Evolutionary conservation across 2,329 filamentous ascomycete species (phyloP).

Genomic region (Eutypa lata): DNA sequence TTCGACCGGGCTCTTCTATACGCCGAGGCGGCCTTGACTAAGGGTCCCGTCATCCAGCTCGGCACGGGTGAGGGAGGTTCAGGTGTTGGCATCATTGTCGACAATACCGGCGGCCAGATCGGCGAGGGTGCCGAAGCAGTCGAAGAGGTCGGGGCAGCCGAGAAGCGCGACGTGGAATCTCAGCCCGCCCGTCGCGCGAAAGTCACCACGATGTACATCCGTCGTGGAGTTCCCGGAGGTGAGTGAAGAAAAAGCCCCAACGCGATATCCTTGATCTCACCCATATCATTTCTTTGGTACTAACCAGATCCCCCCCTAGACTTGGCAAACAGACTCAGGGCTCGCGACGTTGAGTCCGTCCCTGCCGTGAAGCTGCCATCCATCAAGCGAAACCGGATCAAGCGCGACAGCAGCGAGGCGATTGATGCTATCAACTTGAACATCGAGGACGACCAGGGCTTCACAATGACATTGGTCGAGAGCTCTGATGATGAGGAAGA

Average conservation of each 20-base stretch:
- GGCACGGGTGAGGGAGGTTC: conserved; percentile 37
- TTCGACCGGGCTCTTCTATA: conserved; percentile 39
- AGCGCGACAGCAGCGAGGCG: conserved; percentile 23
- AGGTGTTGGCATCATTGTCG: conserved; percentile 38
- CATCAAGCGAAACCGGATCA: conserved; percentile 9
- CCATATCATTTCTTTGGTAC: conserved; percentile 5
- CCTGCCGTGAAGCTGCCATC: conserved; percentile 16
- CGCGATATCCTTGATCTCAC: not conserved
- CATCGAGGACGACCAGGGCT: conserved; percentile 39
- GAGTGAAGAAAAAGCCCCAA: conserved; percentile 25
- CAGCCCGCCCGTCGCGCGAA: conserved; percentile 37
- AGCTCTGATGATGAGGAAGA: conserved; percentile 28
- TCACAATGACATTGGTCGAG: conserved; percentile 47
- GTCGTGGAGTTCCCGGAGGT: conserved; percentile 40
- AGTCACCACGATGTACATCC: conserved; percentile 46
- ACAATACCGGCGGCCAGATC: conserved; percentile 29
- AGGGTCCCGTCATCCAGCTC: conserved; percentile 36
- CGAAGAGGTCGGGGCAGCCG: conserved; percentile 9
- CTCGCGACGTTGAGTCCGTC: conserved; percentile 20
- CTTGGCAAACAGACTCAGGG: conserved; percentile 21
- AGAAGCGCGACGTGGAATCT: conserved; percentile 20
- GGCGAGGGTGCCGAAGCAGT: conserved; percentile 9
- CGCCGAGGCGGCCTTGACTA: conserved; percentile 36
- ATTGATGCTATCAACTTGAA: conserved; percentile 44
- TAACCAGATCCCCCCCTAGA: conserved; percentile 20